Percentiles rank a stretch among this genome's conserved stretches.
phyloP scores from a whole-genome alignment of 106 monocot genomes.

The Amphibolis antarctica region DNA sequence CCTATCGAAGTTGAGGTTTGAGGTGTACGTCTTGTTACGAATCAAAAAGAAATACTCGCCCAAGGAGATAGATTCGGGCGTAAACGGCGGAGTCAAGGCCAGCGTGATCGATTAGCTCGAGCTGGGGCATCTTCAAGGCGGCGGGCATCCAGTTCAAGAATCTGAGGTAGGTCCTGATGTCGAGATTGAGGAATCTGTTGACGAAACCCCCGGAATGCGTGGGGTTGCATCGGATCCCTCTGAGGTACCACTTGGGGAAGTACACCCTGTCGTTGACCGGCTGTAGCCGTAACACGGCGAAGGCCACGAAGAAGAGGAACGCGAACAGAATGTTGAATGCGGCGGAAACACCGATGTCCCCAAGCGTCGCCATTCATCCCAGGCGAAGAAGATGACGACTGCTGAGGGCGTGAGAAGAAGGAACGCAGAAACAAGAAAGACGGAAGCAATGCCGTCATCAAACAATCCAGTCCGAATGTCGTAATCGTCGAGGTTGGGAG shows the following conservation, averaged over 20 bases:
- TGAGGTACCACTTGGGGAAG: slow-evolving; percentile 94
- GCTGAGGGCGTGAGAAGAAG: too few species aligned
- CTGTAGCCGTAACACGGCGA: slow-evolving; percentile 74
- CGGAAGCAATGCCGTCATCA: too few species aligned
- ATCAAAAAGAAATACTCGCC: slow-evolving; percentile 17
- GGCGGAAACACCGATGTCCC: slow-evolving; percentile 63
- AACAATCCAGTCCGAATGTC: too few species aligned
- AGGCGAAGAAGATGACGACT: too few species aligned
- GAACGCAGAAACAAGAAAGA: too few species aligned
- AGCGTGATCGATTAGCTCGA: slow-evolving; percentile 78
- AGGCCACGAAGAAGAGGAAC: slow-evolving; percentile 54
- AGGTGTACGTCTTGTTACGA: too few species aligned
- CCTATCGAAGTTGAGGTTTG: too few species aligned
- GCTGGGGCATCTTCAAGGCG: slow-evolving; percentile 83
- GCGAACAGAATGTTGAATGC: slow-evolving; percentile 73
- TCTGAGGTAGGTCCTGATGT: slow-evolving; percentile 47
- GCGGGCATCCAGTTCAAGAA: slow-evolving; percentile 95
- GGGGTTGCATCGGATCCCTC: slow-evolving; percentile 69
- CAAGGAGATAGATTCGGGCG: slow-evolving; percentile 79
- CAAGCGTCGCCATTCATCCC: slow-evolving; percentile 66
- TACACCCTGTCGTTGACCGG: slow-evolving; percentile 95
- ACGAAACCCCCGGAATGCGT: slow-evolving; percentile 34
- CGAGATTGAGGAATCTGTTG: slow-evolving; percentile 59
- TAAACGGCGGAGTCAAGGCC: slow-evolving; percentile 84
- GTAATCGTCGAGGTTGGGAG: too few species aligned